Evolutionary conservation across 2,329 filamentous ascomycete genomes (phyloP).

Genomic region (Fusarium sp.): DNA sequence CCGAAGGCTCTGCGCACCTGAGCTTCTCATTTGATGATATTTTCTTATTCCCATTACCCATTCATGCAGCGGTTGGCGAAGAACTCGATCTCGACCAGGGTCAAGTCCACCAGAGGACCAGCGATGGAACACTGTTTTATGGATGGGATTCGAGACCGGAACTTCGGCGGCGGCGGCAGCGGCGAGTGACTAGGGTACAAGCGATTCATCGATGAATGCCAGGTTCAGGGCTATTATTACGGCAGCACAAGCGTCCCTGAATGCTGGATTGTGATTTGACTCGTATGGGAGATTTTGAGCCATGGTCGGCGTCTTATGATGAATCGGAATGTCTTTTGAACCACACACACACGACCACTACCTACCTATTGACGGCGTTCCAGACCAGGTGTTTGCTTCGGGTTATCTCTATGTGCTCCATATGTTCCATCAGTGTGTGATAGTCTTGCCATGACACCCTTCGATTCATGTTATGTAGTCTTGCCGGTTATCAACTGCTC

Average conservation of each 20-base stretch:
- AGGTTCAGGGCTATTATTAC: constrained; percentile 46
- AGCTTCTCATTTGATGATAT: constrained; percentile 41
- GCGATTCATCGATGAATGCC: constrained; percentile 47
- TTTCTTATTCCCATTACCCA: constrained; percentile 17
- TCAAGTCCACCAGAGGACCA: constrained; percentile 41
- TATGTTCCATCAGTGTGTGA: constrained; percentile 10
- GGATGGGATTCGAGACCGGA: constrained; percentile 40
- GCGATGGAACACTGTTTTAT: constrained; percentile 40
- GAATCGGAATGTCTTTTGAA: constrained; percentile 47
- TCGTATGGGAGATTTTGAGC: constrained; percentile 45
- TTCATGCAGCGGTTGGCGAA: constrained; percentile 39
- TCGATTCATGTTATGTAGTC: neutral
- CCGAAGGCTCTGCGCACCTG: constrained; percentile 42
- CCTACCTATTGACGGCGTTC: constrained; percentile 12
- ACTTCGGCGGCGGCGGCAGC: constrained; percentile 30
- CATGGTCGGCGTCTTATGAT: constrained; percentile 46
- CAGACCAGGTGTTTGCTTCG: neutral
- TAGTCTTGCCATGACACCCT: neutral
- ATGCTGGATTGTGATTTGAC: constrained; percentile 46
- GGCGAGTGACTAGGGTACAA: constrained; percentile 42
- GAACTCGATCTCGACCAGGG: constrained; percentile 40
- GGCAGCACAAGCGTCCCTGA: constrained; percentile 43
- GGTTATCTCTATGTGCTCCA: constrained; percentile 18
- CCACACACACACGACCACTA: constrained; percentile 28
- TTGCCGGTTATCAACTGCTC: neutral